These are phyloP conservation scores for Lactarius pseudohatsudake DNA, from an alignment of 768 basidiomycete genomes.

Conservation along the genomic window DNA sequence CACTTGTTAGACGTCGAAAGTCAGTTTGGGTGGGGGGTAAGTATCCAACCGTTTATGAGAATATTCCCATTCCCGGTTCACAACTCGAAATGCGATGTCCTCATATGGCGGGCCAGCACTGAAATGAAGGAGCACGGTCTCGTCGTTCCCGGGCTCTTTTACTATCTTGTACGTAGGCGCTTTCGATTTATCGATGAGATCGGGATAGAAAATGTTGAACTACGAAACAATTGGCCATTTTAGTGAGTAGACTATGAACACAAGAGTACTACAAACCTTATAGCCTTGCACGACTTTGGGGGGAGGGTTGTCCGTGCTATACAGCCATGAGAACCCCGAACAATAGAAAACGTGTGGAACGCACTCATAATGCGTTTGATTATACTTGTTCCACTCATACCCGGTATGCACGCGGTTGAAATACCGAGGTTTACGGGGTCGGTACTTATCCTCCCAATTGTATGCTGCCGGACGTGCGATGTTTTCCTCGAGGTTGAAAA, in stretches of 20 bases:
- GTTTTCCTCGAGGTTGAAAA: constrained; percentile 92
- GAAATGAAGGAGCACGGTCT: constrained; percentile 91
- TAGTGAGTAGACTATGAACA: constrained; percentile 21
- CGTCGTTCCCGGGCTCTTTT: constrained; percentile 91
- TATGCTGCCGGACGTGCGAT: constrained; percentile 82
- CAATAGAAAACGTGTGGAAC: constrained; percentile 36
- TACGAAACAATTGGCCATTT: constrained; percentile 33
- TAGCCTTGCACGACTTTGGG: constrained; percentile 99
- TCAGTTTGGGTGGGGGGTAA: not conserved
- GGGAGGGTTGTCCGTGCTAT: constrained; percentile 94
- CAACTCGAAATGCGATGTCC: constrained; percentile 97
- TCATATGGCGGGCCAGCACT: constrained; percentile 98
- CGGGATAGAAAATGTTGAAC: constrained; percentile 99
- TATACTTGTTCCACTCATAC: constrained; percentile 99
- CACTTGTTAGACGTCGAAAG: constrained; percentile 21
- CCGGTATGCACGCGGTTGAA: constrained; percentile 99
- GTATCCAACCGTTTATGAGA: constrained; percentile 82
- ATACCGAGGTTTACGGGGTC: constrained; percentile 95
- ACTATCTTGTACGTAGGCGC: constrained; percentile 96
- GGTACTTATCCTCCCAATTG: constrained; percentile 98
- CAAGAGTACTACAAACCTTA: constrained; percentile 53
- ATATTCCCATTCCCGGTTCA: constrained; percentile 98
- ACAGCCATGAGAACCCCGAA: constrained; percentile 29
- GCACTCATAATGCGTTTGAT: constrained; percentile 99
- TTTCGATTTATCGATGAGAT: constrained; percentile 97